Evolutionary conservation across 202 grass and related monocot species (phyloP), one percentile per base, ranked within the genome.

Genomic region (Eragrostis tef): DNA sequence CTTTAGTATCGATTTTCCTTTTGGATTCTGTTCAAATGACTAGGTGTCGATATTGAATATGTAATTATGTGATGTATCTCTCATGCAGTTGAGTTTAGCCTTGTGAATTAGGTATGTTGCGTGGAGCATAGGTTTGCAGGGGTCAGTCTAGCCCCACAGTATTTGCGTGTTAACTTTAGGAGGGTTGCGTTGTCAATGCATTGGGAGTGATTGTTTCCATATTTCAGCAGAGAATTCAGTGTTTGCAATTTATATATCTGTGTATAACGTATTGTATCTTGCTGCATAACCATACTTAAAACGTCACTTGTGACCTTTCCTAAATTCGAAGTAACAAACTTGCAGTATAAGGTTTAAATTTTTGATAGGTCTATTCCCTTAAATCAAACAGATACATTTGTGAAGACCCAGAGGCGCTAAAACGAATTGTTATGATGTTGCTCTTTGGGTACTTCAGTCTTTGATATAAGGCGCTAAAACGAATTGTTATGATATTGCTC

Each of bases 281-380:
- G 29, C 10, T 16, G 29, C 66, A 39, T 54, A 65, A 83, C 56
- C 39, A 67, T 84, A 27, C 17, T 53, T 44, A 42, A 57, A 21
- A 54, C 44, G 36, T 64, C 10, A 69, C 31, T 68, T 61, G 25
- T 13, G 11, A 6, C 29, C 3, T 17, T 68, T 53, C 19, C 51
- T 79, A 15, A 39, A 64, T 39, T 64, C 19, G 46, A 34, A 56
- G n/a, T 47, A 43, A 1, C 39, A 42, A 72, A 54, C 9, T 6
- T 77, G 47, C 24, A 73, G 27, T 49, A 54, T 69, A 31, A 63
- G 21, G 57, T 79, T 60, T 73, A 67, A 72, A 36, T 8, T 11
- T 14, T 64, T 64, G 49, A 36, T 72, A 65, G 54, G 3, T 78
- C 57, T 15, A 8, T 24, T 71, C 11, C 25, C 50, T 26, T 49